Evolutionary conservation across 1,139 yeast genomes (phyloP).

Genomic region (Geotrichum restrictum): DNA sequence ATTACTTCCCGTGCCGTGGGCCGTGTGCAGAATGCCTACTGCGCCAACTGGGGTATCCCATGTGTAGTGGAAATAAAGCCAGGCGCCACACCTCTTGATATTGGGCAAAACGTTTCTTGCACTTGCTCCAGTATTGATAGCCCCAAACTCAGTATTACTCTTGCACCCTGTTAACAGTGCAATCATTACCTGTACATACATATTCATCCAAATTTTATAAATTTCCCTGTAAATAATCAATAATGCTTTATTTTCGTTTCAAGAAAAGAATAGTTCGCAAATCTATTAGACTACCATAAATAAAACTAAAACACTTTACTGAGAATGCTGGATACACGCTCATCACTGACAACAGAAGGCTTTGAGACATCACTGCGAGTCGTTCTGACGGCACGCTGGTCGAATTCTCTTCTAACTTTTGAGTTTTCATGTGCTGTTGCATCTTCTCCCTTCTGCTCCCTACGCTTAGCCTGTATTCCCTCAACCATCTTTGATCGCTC

Average conservation of each 20-base stretch:
- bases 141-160: slow-evolving; percentile 5
- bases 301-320: slow-evolving; percentile 24
- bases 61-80: slow-evolving; percentile 6
- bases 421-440: slow-evolving; percentile 43
- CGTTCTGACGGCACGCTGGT: slow-evolving; percentile 32
- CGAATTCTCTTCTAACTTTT: slow-evolving; percentile 31
- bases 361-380: slow-evolving; percentile 25
- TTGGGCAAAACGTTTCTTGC: slow-evolving; percentile 12
- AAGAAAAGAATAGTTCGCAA: neutral
- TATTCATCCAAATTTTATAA: too few species aligned
- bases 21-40: slow-evolving; percentile 19
- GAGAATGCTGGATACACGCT: slow-evolving; percentile 25
- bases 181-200: slow-evolving; percentile 2
- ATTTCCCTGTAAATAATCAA: neutral
- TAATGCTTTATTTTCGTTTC: neutral
- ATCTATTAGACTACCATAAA: neutral
- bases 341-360: slow-evolving; percentile 20
- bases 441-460: slow-evolving; percentile 38
- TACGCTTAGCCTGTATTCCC: slow-evolving; percentile 56
- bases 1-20: slow-evolving; percentile 9
- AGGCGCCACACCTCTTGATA: slow-evolving; percentile 14
- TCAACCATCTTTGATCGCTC: slow-evolving; percentile 80
- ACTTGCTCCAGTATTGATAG: slow-evolving; percentile 9
- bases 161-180: neutral
- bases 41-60: slow-evolving; percentile 24